Evolutionary conservation across 176 grass and related monocot genomes (phyloP), one percentile per base, ranked within the genome.

Genomic region (Oryza officinalis): DNA sequence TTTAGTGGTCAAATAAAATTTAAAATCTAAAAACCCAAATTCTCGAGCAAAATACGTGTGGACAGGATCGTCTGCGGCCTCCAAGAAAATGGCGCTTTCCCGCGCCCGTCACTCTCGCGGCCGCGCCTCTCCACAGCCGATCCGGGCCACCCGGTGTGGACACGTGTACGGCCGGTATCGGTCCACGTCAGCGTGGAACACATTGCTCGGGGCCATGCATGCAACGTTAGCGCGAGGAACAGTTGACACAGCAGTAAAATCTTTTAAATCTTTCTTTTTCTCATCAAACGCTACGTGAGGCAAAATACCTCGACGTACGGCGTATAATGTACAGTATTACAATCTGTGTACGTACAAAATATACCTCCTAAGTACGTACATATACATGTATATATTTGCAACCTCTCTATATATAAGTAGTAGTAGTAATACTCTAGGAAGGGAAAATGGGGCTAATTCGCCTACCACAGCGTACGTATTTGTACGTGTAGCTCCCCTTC

Each of bases 51-150:
- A 63, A 74, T 74, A 13, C 60, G 47, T 61, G n/a, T 67, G 69
- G 81, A 54, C 75, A 10, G 37, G 75, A 88, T 85, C 66, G 30
- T 82, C 59, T 72, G 52, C 63, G 33, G 38, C 52, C 65, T 70
- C 82, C 70, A 30, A 12, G 8, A 10, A 17, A 67, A 50, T 1
- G 27, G 15, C 33, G 63, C 61, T 84, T 52, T 66, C 59, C 13
- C 0, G 52, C 17, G 1, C 1, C 65, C 41, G 30, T 78, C 80
- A 18, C 50, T 46, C 43, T 67, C 28, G 1, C 10, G 78, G 17
- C 40, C 75, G 63, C 38, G 52, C 83, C 3, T 20, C 65, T 13
- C 46, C 75, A 22, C 60, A 10, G 2, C 65, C 23, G 10, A 43
- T 50, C 59, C 3, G 49, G 37, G 11, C 52, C 86, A 65, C 13